Percentiles rank a stretch among this genome's conserved stretches.
These are phyloP conservation scores for Ophiostoma novo-ulmi DNA, from an alignment of 2,329 filamentous ascomycete species.

Conservation along the genomic window DNA sequence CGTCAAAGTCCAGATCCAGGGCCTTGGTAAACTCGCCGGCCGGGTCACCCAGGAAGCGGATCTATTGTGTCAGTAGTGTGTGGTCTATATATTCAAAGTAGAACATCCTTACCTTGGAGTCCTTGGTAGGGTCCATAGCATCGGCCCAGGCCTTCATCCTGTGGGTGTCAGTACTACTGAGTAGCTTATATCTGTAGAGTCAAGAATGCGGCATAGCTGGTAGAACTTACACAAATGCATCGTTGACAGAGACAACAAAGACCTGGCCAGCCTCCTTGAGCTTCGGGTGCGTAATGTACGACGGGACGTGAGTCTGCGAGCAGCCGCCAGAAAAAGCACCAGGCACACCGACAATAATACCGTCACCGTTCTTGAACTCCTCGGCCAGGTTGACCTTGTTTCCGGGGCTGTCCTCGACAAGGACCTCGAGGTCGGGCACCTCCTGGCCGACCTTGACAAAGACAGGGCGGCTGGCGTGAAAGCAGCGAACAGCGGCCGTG, in stretches of 20 bases:
- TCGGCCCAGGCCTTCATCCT: slow-evolving; percentile 89
- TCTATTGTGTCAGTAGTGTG: slow-evolving; percentile 42
- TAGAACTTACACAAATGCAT: slow-evolving; percentile 79
- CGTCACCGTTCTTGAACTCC: slow-evolving; percentile 66
- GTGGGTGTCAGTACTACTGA: slow-evolving; percentile 4
- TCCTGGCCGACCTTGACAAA: slow-evolving; percentile 73
- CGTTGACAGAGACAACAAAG: slow-evolving; percentile 89
- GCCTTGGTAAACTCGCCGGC: slow-evolving; percentile 74
- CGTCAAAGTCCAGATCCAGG: slow-evolving; percentile 78
- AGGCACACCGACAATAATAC: slow-evolving; percentile 79
- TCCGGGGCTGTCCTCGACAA: slow-evolving; percentile 80
- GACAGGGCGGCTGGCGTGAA: slow-evolving; percentile 59
- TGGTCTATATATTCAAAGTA: neutral
- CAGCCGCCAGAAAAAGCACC: slow-evolving; percentile 64
- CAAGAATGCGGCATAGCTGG: neutral
- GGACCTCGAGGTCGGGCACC: slow-evolving; percentile 69
- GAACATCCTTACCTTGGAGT: slow-evolving; percentile 61
- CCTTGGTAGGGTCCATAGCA: slow-evolving; percentile 66
- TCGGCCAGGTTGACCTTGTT: slow-evolving; percentile 84
- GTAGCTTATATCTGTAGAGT: neutral
- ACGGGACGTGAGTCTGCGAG: slow-evolving; percentile 68
- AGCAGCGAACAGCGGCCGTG: slow-evolving; percentile 35
- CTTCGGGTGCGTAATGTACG: slow-evolving; percentile 74
- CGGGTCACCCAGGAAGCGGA: slow-evolving; percentile 85
- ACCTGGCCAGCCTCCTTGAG: slow-evolving; percentile 76